Evolutionary conservation across 225 moss, liverwort and hornwort genomes (phyloP), one percentile per base, ranked within the genome.

Genomic region (Antitrichia curtipendula): DNA sequence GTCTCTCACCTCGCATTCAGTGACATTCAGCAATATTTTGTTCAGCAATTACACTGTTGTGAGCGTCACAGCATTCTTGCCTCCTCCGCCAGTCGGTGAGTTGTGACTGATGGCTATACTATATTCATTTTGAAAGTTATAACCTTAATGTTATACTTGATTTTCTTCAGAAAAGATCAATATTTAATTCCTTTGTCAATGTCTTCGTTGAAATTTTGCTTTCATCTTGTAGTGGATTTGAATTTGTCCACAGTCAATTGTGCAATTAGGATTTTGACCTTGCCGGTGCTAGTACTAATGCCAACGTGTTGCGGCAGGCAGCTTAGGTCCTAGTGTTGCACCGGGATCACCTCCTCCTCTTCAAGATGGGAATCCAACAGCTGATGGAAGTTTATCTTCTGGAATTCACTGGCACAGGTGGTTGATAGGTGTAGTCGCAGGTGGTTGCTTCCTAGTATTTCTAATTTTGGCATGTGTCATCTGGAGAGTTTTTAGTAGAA

Each of bases 1-100:
- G 43, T 83, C 91, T 59, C 92, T 97, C 57, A 86, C 78, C 59
- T 93, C 92, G 76, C 96, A 95, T 87, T 79, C 90, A 40, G 94
- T 97, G 50, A 88, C 72, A 45, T 95, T 97, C 82, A 95, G 95
- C 92, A 88, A 85, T 62, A 69, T 90, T 74, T 75, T 97, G 84
- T 95, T 96, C 89, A 96, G 95, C 78, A 95, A 95, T 84, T 97
- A 97, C 89, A 94, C 94, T 59, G 95, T 97, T 47, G 91, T 95
- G 87, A 95, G 91, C 87, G 93, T 95, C 85, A 89, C 92, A 63
- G 93, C 93, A 77, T 93, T 86, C 85, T 78, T 93, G 78, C 96
- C 96, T 57, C 89, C 91, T 84, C 90, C 95, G 58, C 93, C 95
- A 81, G 68, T 91, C 69, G 93, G 97, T 97, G 86, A 92, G 91